phyloP scores from a whole-genome alignment of 2,329 filamentous ascomycete species.

The Monilinia laxa region DNA sequence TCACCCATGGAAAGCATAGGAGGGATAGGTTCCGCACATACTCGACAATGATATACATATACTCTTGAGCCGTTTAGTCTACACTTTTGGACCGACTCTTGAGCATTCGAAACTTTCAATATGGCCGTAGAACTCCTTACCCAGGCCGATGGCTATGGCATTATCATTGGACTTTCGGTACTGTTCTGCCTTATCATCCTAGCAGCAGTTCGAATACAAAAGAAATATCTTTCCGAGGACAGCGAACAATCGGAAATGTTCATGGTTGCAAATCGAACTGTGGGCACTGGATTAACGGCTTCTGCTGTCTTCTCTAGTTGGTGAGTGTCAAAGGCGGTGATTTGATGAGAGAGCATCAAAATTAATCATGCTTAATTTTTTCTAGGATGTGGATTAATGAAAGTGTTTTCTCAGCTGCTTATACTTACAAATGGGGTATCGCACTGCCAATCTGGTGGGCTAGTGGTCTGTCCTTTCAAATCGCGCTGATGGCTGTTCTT shows the following conservation, averaged over 20 bases:
- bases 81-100: background rate
- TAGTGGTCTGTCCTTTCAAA: constrained; percentile 50
- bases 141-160: constrained; percentile 44
- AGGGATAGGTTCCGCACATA: background rate
- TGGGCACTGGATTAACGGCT: constrained; percentile 29
- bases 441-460: constrained; percentile 60
- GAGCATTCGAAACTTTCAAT: background rate
- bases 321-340: background rate
- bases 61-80: background rate
- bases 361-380: background rate
- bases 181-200: constrained; percentile 50
- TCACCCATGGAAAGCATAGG: background rate
- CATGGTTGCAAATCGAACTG: constrained; percentile 31
- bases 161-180: constrained; percentile 50
- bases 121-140: constrained; percentile 10
- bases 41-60: background rate
- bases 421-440: constrained; percentile 67
- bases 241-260: constrained; percentile 46
- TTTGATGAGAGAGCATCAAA: background rate
- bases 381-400: constrained; percentile 46
- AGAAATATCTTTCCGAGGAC: constrained; percentile 45
- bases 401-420: constrained; percentile 43
- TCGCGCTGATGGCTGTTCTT: constrained; percentile 50
- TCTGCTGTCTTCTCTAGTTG: constrained; percentile 28
- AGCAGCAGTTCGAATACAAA: constrained; percentile 48